Conservation (phyloP, 2,329 filamentous ascomycete species). For the Sarocladiaceae sp. region DNA sequence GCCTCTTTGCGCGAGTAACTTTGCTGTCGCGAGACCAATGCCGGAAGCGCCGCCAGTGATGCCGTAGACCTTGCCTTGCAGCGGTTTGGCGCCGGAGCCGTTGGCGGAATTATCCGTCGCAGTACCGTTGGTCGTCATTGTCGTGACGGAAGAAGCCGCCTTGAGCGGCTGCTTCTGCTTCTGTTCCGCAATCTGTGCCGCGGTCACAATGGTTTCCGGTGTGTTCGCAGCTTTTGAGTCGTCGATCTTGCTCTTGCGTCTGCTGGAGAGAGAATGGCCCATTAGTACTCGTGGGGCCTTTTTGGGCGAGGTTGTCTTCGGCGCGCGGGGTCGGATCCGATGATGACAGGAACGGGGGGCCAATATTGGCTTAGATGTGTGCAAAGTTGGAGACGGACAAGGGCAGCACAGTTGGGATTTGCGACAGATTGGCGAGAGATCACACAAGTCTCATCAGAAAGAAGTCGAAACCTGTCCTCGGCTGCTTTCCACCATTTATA, state of each 20-base stretch:
- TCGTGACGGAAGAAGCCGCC: neutral
- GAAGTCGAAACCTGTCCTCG: too few relatives aligned
- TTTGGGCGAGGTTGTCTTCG: neutral
- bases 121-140: conserved; percentile 2
- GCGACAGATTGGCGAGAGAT: too few relatives aligned
- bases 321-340: neutral
- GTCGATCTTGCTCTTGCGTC: neutral
- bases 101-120: neutral
- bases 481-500: too few relatives aligned
- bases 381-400: too few relatives aligned
- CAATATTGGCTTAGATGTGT: too few relatives aligned
- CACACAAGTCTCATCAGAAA: too few relatives aligned
- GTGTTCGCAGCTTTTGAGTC: neutral
- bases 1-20: conserved; percentile 28
- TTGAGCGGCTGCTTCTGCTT: neutral
- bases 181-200: neutral
- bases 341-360: too few relatives aligned
- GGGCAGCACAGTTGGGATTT: too few relatives aligned
- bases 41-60: conserved; percentile 28
- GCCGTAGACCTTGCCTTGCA: conserved; percentile 21
- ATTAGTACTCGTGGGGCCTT: neutral
- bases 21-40: conserved; percentile 35
- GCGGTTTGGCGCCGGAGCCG: neutral
- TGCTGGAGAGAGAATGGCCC: conserved; percentile 4
- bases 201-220: too few relatives aligned